Evolutionary conservation across 805 yeast species (phyloP), one percentile per base, ranked within the genome.

Genomic region (Sugiyamaella marilandica): DNA sequence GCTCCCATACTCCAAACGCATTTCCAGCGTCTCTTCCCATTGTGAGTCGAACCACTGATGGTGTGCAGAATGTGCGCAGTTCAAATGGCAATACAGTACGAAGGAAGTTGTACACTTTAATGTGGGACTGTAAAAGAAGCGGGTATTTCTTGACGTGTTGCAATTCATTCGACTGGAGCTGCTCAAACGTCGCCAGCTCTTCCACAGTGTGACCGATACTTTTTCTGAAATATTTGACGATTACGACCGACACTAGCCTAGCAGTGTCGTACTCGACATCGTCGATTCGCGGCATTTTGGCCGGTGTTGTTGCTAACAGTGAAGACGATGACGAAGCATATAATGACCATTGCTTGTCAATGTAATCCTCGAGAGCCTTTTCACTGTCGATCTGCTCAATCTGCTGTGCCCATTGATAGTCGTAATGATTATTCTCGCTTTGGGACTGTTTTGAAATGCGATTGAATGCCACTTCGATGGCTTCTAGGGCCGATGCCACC

Each of bases 1-100:
- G 65, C 47, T 83, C 80, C 85, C 87, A 82, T 19, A 82, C 80
- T 1, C 88, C 88, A 65, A 83, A 83, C 0, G 87, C 83, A 61
- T 83, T 83, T 13, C 85, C 83, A 47, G 81, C 76, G 57, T 83
- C 84, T 37, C 76, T 69, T 1, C 87, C 88, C 47, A 80, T 68
- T 2, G 80, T 74, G 13, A 68, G 66, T 45, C 86, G 69, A 14
- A 82, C 65, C 3, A 55, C 55, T 1, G 65, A 65, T 1, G 76
- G 64, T 2, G 75, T 72, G 11, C 82, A 65, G 35, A 70, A 73
- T 29, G 75, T 58, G 16, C 56, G 55, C 1, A 62, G 60, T 2
- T 33, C 19, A 2, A 13, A 14, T 0, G 78, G 77, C 10, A 76
- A 61, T 7, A 74, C 60, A 2, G 75, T 56, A 48, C 65, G 70